Conservation (phyloP, 768 basidiomycete genomes). For the Tricholoma saponaceum region DNA sequence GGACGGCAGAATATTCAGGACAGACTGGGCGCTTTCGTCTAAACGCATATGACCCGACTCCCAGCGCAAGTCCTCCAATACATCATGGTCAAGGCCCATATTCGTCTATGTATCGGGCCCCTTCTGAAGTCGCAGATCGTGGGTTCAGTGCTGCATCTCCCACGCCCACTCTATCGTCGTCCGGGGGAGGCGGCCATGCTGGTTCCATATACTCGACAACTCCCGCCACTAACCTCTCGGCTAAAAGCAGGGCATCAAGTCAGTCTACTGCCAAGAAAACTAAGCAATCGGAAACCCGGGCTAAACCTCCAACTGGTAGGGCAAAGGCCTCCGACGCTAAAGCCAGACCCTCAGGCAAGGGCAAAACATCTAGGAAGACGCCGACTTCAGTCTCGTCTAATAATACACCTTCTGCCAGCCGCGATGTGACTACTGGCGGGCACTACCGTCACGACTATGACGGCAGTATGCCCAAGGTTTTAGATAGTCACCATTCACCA, state of each 20-base stretch:
- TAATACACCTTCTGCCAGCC: not conserved
- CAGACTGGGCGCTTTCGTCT: slow-evolving; percentile 51
- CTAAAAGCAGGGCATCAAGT: not conserved
- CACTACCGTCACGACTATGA: slow-evolving; percentile 34
- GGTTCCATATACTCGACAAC: not conserved
- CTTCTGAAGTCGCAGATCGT: slow-evolving; percentile 10
- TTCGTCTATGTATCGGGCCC: slow-evolving; percentile 33
- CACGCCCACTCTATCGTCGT: not conserved
- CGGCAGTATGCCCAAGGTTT: not conserved
- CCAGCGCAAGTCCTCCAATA: slow-evolving; percentile 27
- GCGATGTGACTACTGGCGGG: slow-evolving; percentile 5
- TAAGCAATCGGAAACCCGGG: not conserved
- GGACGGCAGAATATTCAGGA: slow-evolving; percentile 35
- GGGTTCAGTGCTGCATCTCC: not conserved
- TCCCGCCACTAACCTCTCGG: not conserved
- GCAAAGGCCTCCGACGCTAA: not conserved
- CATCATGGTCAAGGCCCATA: slow-evolving; percentile 35
- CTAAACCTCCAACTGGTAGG: not conserved
- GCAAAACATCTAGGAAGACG: not conserved
- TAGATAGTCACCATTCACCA: not conserved
- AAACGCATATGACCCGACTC: slow-evolving; percentile 30
- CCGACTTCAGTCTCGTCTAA: not conserved
- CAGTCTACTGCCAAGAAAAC: not conserved
- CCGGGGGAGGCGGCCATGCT: slow-evolving; percentile 1
- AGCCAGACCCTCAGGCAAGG: not conserved